Evolutionary conservation across 345 rosid genomes (phyloP).

Genomic region (Heritiera fomes): DNA sequence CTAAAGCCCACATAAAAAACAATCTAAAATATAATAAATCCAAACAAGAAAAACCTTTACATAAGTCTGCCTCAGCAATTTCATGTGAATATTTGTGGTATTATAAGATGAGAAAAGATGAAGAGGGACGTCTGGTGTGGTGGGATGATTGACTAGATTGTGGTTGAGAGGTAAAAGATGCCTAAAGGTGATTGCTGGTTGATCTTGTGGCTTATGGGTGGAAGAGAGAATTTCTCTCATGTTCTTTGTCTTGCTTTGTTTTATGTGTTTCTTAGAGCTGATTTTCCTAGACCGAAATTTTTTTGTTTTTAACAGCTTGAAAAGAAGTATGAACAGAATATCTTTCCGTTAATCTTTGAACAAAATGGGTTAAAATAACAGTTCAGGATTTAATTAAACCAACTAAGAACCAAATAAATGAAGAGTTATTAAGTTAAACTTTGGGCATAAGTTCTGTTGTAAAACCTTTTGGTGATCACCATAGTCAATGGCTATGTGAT

Average conservation of each 20-base stretch:
- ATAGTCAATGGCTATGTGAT: neutral
- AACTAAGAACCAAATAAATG: neutral
- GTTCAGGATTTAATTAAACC: neutral
- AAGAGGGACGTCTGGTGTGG: neutral
- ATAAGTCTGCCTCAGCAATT: neutral
- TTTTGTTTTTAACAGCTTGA: neutral
- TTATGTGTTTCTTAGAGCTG: neutral
- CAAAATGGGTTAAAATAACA: neutral
- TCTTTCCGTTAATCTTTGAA: neutral
- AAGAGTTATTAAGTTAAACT: neutral
- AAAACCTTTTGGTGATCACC: neutral
- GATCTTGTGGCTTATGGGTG: neutral
- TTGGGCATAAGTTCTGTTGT: neutral
- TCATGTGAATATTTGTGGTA: neutral
- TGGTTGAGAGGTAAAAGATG: neutral
- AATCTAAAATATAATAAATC: neutral
- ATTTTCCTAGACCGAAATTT: neutral
- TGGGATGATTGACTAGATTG: constrained; percentile 5
- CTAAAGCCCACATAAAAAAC: neutral
- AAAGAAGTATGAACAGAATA: neutral
- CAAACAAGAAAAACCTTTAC: neutral
- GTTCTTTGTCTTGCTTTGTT: neutral
- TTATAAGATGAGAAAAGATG: neutral
- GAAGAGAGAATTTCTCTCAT: neutral
- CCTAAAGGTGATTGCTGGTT: neutral